Evolutionary conservation across 768 basidiomycete species (phyloP), one percentile per base, ranked within the genome.

Genomic region (Rhodosporidiobolus sp.): DNA sequence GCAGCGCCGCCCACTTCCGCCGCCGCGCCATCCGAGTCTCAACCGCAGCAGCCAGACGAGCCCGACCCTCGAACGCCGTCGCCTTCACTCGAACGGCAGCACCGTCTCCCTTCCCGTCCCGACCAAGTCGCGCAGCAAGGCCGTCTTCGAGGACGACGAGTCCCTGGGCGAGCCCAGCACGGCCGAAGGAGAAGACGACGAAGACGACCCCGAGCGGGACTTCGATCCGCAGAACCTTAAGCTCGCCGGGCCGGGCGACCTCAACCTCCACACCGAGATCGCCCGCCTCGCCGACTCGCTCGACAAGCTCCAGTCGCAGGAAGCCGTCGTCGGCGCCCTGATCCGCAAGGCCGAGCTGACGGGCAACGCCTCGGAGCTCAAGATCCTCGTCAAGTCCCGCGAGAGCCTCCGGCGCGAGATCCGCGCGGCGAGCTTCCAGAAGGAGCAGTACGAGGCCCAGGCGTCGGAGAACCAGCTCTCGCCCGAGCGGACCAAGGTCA

Each of bases 331-430:
- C 8, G 89, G 91, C 70, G 90, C 88, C 2, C 83, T 98, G 55
- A 92, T 96, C 78, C 91, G 91, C 78, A 94, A 95, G 80, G 96
- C 96, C 1, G 96, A 98, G 79, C 83, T 98, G 50, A 92, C 91
- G 8, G 96, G 94, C 0, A 93, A 92, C 78, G 87, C 86, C 2
- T 88, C 90, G 77, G 94, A 98, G 81, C 85, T 95, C 30, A 86
- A 86, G 69, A 85, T 98, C 55, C 86, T 98, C 59, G 86, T 84
- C 70, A 90, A 87, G 77, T 94, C 93, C 4, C 91, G 90, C 79
- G 85, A 88, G 16, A 87, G 91, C 0, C 86, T 98, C 83, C 86
- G 84, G 24, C 84, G 92, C 67, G 94, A 98, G 78, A 83, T 94
- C 52, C 85, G 94, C 43, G 89, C 92, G 78, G 83, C 94, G 4